Percentiles rank a stretch among this genome's conserved stretches.
phyloP scores from a whole-genome alignment of 805 yeast genomes.

The Cephaloascus albidus region DNA sequence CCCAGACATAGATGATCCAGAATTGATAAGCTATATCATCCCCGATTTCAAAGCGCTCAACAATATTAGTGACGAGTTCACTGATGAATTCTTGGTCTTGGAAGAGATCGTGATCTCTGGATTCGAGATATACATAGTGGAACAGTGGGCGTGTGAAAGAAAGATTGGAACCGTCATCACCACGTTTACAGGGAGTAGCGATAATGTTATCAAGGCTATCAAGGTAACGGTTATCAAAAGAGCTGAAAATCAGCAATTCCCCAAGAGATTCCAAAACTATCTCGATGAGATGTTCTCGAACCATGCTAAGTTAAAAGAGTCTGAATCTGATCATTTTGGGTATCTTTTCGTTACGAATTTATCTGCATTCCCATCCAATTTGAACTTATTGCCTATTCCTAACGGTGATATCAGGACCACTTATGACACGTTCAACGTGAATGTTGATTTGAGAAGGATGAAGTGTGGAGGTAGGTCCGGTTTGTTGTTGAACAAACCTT shows the following conservation, averaged over 20 bases:
- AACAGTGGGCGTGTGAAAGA: slow-evolving; percentile 86
- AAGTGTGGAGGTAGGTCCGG: slow-evolving; percentile 85
- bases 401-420: slow-evolving; percentile 43
- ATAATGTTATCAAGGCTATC: slow-evolving; percentile 50
- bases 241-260: slow-evolving; percentile 34
- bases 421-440: slow-evolving; percentile 55
- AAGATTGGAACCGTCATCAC: slow-evolving; percentile 59
- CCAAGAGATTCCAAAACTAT: slow-evolving; percentile 44
- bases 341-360: slow-evolving; percentile 72
- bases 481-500: slow-evolving; percentile 56
- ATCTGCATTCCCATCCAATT: slow-evolving; percentile 67
- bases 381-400: slow-evolving; percentile 64
- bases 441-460: slow-evolving; percentile 66
- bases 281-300: slow-evolving; percentile 57
- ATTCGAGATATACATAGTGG: slow-evolving; percentile 84
- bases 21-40: slow-evolving; percentile 26
- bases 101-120: slow-evolving; percentile 51
- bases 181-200: slow-evolving; percentile 76
- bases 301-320: slow-evolving; percentile 61
- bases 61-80: slow-evolving; percentile 29
- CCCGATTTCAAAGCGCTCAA: slow-evolving; percentile 53
- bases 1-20: not conserved
- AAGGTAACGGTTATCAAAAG: slow-evolving; percentile 46
- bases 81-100: slow-evolving; percentile 27
- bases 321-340: slow-evolving; percentile 31